Evolutionary conservation across 1,284 basidiomycete species (phyloP).

Genomic region (Ustilago tritici): DNA sequence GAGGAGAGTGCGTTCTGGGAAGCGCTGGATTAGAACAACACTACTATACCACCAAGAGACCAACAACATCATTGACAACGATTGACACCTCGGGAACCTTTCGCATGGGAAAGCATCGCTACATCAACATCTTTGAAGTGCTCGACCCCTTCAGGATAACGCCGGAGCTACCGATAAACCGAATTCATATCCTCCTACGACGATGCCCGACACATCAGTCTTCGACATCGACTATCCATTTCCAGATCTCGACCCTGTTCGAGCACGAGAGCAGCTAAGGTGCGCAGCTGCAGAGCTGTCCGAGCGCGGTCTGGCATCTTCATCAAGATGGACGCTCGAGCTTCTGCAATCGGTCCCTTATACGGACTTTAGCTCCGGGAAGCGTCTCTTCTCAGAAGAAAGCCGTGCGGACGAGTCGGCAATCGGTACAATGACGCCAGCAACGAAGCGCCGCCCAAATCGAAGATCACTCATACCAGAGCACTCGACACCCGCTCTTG

Average conservation of each 20-base stretch:
- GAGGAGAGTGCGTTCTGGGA: not conserved
- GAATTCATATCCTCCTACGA: not conserved
- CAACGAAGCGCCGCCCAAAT: constrained; percentile 22
- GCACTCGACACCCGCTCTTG: constrained; percentile 65
- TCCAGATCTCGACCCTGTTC: constrained; percentile 48
- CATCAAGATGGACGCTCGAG: constrained; percentile 62
- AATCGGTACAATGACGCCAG: constrained; percentile 40
- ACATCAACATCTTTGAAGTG: not conserved
- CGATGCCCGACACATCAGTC: constrained; percentile 33
- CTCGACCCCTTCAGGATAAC: not conserved
- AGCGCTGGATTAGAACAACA: not conserved
- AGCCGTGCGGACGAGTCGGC: constrained; percentile 12
- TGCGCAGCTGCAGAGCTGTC: constrained; percentile 43
- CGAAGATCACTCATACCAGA: constrained; percentile 45
- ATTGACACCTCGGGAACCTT: too few relatives aligned
- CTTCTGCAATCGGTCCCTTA: constrained; percentile 53
- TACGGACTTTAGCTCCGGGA: not conserved
- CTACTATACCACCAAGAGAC: not conserved
- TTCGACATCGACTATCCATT: constrained; percentile 51
- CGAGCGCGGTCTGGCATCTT: constrained; percentile 49
- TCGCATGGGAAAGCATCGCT: not conserved
- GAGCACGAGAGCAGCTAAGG: constrained; percentile 42
- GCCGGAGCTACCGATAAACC: not conserved
- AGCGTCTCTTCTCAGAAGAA: constrained; percentile 10
- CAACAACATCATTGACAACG: too few relatives aligned